Conservation (phyloP, 2,329 filamentous ascomycete genomes). For the Iodosphaeria phyllophila region DNA sequence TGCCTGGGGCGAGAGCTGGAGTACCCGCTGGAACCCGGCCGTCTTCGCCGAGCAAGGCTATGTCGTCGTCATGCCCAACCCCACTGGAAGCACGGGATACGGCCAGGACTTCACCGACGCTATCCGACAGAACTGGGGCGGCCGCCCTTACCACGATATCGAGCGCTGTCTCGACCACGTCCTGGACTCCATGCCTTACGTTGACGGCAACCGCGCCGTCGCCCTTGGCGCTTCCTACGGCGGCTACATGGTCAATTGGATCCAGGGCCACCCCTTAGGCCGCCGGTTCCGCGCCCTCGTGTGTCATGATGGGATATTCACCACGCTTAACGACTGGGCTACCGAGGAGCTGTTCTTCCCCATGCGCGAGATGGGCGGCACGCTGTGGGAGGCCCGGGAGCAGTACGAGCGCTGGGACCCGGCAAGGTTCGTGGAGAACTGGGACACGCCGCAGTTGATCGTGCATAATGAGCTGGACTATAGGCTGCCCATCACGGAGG, state of each 20-base stretch:
- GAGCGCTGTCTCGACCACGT: constrained; percentile 63
- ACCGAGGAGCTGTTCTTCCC: constrained; percentile 56
- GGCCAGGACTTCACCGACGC: constrained; percentile 61
- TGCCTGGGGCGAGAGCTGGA: constrained; percentile 57
- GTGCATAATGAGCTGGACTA: constrained; percentile 89
- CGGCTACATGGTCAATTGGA: constrained; percentile 75
- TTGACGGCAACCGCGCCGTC: constrained; percentile 52
- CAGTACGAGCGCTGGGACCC: constrained; percentile 56
- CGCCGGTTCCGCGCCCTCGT: constrained; percentile 76
- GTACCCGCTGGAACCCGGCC: constrained; percentile 70
- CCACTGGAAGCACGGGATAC: constrained; percentile 68
- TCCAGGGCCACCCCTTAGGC: constrained; percentile 70
- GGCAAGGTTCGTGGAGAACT: constrained; percentile 42
- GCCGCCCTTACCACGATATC: constrained; percentile 66
- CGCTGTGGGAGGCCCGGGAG: constrained; percentile 40
- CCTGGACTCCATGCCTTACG: constrained; percentile 41
- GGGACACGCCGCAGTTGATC: constrained; percentile 70
- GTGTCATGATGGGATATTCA: constrained; percentile 75
- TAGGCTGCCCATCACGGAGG: constrained; percentile 68
- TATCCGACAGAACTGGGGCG: constrained; percentile 70
- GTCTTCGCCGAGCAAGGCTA: constrained; percentile 80
- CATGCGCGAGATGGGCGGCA: constrained; percentile 46
- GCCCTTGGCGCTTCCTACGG: constrained; percentile 60
- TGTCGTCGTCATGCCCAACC: constrained; percentile 64
- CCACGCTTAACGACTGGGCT: constrained; percentile 43